Percentiles rank a stretch among this genome's conserved stretches.
These are phyloP conservation scores for Ophiostoma sp. DNA, from an alignment of 2,329 filamentous ascomycete species.

Conservation along the genomic window DNA sequence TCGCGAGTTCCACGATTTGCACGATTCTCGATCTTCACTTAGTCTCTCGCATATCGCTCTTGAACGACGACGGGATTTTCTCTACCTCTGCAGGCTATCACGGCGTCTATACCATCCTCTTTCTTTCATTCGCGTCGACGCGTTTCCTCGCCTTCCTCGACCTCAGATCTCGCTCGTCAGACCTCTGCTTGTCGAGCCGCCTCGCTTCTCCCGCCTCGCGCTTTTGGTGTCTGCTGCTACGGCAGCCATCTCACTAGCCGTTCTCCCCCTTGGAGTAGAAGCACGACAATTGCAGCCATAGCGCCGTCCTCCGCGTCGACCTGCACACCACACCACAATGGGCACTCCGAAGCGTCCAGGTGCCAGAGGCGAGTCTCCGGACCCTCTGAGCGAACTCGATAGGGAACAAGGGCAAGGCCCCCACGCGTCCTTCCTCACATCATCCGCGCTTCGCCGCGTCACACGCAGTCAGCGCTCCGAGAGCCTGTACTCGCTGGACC, in stretches of 20 bases:
- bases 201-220: not conserved
- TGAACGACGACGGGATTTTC: not conserved
- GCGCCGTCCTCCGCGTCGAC: not conserved
- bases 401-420: not conserved
- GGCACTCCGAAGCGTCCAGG: slow-evolving; percentile 1
- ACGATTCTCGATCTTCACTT: not conserved
- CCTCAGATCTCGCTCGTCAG: not conserved
- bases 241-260: not conserved
- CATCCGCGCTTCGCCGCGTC: slow-evolving; percentile 36
- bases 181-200: not conserved
- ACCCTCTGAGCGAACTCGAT: slow-evolving; percentile 14
- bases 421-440: not conserved
- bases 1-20: not conserved
- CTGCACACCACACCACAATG: not conserved
- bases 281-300: not conserved
- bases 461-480: slow-evolving; percentile 40
- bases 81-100: not conserved
- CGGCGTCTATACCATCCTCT: not conserved
- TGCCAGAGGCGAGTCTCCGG: not conserved
- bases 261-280: not conserved
- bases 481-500: slow-evolving; percentile 21
- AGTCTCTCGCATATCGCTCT: not conserved
- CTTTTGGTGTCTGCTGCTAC: not conserved
- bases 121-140: not conserved
- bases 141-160: not conserved